Evolutionary conservation across 495 filamentous ascomycete species (phyloP), one percentile per base, ranked within the genome.

Genomic region (Xylaria grammica): DNA sequence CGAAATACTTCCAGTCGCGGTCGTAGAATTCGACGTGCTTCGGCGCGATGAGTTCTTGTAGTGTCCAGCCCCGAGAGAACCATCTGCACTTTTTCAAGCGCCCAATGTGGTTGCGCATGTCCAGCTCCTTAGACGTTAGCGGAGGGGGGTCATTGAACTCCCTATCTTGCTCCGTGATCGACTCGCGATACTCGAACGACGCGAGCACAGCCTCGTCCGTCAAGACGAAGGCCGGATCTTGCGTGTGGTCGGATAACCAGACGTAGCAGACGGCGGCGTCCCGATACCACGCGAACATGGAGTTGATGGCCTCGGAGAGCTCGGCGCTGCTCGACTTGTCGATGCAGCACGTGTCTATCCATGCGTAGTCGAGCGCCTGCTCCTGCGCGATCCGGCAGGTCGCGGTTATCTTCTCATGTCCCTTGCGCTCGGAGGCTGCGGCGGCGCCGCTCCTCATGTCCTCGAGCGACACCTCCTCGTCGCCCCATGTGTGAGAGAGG

Each of bases 341-440:
- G 44, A 79, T 81, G 62, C 75, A 79, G 62, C 74, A 77, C n/a
- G 74, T 74, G 64, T 78, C 75, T 17, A 77, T 56, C 74, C 73
- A 78, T 0, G 60, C 70, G 42, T 75, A 76, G 1, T 54, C 46
- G 38, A 67, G 55, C 0, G 40, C 56, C 22, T 71, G 34, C 17
- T 51, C 53, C 30, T 30, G 52, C 20, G 75, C 72, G 13, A 69
- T 30, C 1, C 34, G 56, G 55, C 64, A 68, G 15, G 68, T 70
- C n/a, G 34, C 44, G 2, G 40, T 3, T 20, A 75, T 69, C 65
- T 77, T 77, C 4, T 1, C 8, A 46, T 63, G 71, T 27, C 72
- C 65, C 11, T 58, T 49, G 46, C 65, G 71, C 19, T 50, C 20
- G 24, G 22, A 26, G 17, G 46, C 49, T 15, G 30, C 20, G 9